These are phyloP conservation scores for Byssoonygena ceratinophila DNA, from an alignment of 2,329 filamentous ascomycete species.

Conservation along the genomic window DNA sequence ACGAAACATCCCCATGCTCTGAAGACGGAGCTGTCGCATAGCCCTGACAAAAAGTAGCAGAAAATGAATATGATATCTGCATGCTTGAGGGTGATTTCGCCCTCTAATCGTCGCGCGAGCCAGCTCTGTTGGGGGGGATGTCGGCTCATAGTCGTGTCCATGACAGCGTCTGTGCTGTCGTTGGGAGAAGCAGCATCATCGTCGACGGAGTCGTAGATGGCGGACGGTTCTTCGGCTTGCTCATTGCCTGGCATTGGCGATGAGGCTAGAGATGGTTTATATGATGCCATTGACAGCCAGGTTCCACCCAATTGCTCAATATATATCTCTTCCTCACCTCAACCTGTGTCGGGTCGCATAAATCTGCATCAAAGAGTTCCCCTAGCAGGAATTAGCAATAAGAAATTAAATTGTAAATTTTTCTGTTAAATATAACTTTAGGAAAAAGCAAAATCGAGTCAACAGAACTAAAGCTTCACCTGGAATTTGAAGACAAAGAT, in stretches of 20 bases:
- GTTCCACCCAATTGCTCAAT: too few relatives aligned
- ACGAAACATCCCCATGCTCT: conserved; percentile 41
- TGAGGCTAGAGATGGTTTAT: neutral
- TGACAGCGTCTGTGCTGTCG: neutral
- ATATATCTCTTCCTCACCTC: too few relatives aligned
- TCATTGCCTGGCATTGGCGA: neutral
- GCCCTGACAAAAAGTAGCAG: conserved; percentile 35
- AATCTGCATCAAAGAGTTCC: too few relatives aligned
- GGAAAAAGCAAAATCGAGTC: neutral
- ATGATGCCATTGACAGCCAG: neutral
- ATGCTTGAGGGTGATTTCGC: conserved; percentile 23
- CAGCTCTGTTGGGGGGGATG: neutral
- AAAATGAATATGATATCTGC: conserved; percentile 30
- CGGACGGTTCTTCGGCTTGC: neutral
- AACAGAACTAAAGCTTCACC: too few relatives aligned
- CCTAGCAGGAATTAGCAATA: too few relatives aligned
- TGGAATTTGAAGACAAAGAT: too few relatives aligned
- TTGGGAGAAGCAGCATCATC: neutral
- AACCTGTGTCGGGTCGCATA: neutral
- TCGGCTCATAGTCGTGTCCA: neutral
- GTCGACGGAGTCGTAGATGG: neutral
- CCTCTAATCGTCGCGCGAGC: conserved; percentile 6
- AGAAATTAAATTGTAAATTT: too few relatives aligned
- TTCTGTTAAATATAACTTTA: too few relatives aligned
- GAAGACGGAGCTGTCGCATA: conserved; percentile 38